phyloP scores from a whole-genome alignment of 306 rosid species.

The Trifolium dubium region DNA sequence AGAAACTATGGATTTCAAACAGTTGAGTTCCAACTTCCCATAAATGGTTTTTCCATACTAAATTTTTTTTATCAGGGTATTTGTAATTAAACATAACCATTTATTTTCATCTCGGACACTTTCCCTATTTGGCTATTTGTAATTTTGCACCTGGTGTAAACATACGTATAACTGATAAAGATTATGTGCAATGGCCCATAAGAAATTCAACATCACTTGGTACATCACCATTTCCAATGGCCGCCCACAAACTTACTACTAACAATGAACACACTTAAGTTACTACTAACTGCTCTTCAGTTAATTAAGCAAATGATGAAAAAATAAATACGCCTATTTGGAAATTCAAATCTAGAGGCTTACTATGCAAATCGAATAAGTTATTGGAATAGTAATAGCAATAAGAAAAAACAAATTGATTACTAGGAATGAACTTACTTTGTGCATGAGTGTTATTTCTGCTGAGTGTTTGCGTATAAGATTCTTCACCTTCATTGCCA shows the following conservation, averaged over 20 bases:
- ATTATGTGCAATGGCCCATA: not conserved
- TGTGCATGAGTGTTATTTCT: slow-evolving; percentile 54
- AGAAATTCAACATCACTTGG: slow-evolving; percentile 13
- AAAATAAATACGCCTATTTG: slow-evolving; percentile 20
- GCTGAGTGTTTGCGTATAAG: slow-evolving; percentile 54
- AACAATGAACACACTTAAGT: not conserved
- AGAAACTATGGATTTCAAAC: no score
- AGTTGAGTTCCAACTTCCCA: not conserved
- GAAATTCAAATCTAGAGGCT: slow-evolving; percentile 9
- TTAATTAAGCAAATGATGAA: not conserved
- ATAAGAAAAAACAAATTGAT: slow-evolving; percentile 10
- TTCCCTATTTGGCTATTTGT: slow-evolving; percentile 1
- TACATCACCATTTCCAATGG: slow-evolving; percentile 8
- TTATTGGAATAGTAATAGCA: not conserved
- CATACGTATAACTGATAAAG: not conserved
- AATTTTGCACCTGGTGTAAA: slow-evolving; percentile 2
- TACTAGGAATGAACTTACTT: slow-evolving; percentile 49
- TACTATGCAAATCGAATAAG: slow-evolving; percentile 7
- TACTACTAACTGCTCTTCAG: slow-evolving; percentile 1
- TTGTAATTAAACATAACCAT: not conserved
- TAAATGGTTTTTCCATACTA: no score
- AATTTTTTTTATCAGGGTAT: not conserved
- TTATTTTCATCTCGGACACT: slow-evolving; percentile 17
- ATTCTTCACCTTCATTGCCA: slow-evolving; percentile 58
- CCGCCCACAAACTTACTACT: slow-evolving; percentile 21